Percentiles rank a stretch among this genome's conserved stretches.
phyloP scores from a whole-genome alignment of 352 stramenopile species.

The Phytophthora meadii region DNA sequence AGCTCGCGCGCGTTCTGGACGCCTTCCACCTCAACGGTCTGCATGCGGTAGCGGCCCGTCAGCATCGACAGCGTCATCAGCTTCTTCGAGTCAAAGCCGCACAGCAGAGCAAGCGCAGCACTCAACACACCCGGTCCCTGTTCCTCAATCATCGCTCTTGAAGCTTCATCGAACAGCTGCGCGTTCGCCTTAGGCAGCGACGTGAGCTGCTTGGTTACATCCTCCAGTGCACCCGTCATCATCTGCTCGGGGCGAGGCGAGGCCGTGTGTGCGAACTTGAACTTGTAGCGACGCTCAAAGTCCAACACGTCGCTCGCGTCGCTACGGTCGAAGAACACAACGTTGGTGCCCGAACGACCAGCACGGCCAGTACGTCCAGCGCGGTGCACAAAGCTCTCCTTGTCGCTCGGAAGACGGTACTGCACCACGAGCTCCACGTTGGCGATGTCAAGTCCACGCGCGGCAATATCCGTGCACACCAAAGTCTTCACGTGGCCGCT shows the following conservation, averaged over 20 bases:
- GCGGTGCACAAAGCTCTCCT: slow-evolving; percentile 96
- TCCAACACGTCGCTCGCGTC: slow-evolving; percentile 73
- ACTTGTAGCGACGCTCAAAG: slow-evolving; percentile 83
- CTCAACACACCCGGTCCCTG: slow-evolving; percentile 66
- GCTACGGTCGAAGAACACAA: slow-evolving; percentile 85
- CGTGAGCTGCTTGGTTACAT: slow-evolving; percentile 60
- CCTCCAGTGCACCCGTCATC: slow-evolving; percentile 59
- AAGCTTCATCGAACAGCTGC: slow-evolving; percentile 66
- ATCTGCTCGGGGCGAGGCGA: slow-evolving; percentile 67
- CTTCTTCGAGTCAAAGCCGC: slow-evolving; percentile 79
- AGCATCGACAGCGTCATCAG: slow-evolving; percentile 79
- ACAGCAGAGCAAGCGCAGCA: slow-evolving; percentile 73
- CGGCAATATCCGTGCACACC: slow-evolving; percentile 92
- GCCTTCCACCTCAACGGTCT: slow-evolving; percentile 73
- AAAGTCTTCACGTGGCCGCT: slow-evolving; percentile 93
- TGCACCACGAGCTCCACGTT: slow-evolving; percentile 94
- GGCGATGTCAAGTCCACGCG: slow-evolving; percentile 90
- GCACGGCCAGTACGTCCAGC: slow-evolving; percentile 91
- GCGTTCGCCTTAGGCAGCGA: slow-evolving; percentile 53
- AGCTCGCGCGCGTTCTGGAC: slow-evolving; percentile 56
- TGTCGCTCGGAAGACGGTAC: slow-evolving; percentile 93
- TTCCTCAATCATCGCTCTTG: slow-evolving; percentile 60
- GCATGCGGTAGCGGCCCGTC: slow-evolving; percentile 64
- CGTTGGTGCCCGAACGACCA: slow-evolving; percentile 82
- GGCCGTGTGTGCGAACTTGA: slow-evolving; percentile 69